Conservation (phyloP, 1,284 basidiomycete species). For the Microbotryum lychnidis-dioicae region DNA sequence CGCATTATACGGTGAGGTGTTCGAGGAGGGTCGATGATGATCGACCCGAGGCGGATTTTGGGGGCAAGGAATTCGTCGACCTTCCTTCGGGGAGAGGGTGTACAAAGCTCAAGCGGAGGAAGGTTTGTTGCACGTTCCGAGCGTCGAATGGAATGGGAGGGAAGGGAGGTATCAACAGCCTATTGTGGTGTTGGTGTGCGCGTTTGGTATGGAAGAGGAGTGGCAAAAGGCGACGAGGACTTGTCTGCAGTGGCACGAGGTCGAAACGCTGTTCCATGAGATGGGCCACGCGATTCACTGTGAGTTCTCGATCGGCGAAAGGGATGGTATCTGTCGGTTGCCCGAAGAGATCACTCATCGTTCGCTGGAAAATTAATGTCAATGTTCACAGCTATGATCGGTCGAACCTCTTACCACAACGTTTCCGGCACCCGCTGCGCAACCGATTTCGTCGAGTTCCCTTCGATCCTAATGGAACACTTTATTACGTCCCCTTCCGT, state of each 20-base stretch:
- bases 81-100: constrained; percentile 33
- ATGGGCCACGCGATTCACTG: constrained; percentile 99
- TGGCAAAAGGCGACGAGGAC: constrained; percentile 45
- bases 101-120: constrained; percentile 34
- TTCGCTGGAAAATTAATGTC: background rate
- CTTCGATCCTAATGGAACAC: constrained; percentile 98
- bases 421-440: constrained; percentile 97
- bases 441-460: constrained; percentile 95
- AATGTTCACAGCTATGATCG: constrained; percentile 75
- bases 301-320: constrained; percentile 46
- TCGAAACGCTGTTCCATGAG: constrained; percentile 92
- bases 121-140: constrained; percentile 17
- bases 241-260: constrained; percentile 83
- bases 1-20: constrained; percentile 95
- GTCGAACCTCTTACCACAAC: constrained; percentile 93
- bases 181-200: constrained; percentile 82
- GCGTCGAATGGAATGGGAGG: constrained; percentile 48
- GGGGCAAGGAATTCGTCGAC: constrained; percentile 39
- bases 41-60: constrained; percentile 60
- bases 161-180: constrained; percentile 77
- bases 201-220: constrained; percentile 63
- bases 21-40: constrained; percentile 86
- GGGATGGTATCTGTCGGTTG: too few species aligned
- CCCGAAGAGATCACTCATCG: background rate
- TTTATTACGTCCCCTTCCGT: constrained; percentile 76